phyloP scores from a whole-genome alignment of 306 rosid species.

The Vachellia pachyceras region DNA sequence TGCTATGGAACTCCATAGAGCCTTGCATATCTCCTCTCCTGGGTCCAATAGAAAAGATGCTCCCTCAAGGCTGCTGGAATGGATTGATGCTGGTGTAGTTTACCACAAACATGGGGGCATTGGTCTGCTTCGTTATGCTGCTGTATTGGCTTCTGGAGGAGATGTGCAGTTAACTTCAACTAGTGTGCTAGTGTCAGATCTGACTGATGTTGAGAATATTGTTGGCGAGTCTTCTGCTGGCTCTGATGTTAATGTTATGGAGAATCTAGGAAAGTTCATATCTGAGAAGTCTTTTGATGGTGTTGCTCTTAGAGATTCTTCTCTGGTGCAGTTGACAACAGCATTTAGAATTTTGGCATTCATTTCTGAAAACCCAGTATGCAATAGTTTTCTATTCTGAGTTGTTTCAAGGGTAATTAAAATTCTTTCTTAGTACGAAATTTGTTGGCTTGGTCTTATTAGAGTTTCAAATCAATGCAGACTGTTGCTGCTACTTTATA shows the following conservation, averaged over 20 bases:
- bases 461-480: constrained; percentile 57
- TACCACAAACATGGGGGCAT: constrained; percentile 89
- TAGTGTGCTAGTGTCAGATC: constrained; percentile 76
- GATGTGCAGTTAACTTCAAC: constrained; percentile 89
- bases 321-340: constrained; percentile 91
- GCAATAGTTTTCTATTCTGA: constrained; percentile 40
- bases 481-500: constrained; percentile 80
- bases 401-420: constrained; percentile 20
- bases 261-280: constrained; percentile 85
- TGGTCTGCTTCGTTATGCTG: constrained; percentile 92
- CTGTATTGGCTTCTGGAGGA: constrained; percentile 93
- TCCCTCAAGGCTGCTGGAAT: constrained; percentile 92
- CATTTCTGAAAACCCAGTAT: constrained; percentile 94
- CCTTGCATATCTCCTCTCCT: constrained; percentile 87
- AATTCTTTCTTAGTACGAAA: constrained; percentile 37
- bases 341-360: constrained; percentile 92
- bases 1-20: constrained; percentile 87
- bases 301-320: constrained; percentile 84
- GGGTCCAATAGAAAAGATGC: constrained; percentile 98
- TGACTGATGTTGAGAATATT: constrained; percentile 83
- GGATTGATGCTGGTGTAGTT: constrained; percentile 96
- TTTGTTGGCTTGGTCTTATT: constrained; percentile 12
- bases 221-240: constrained; percentile 84
- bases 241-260: constrained; percentile 93
- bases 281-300: constrained; percentile 97